A percentile compares a stretch with the other conserved stretches of the same genome.
Evolutionary conservation across 2,329 filamentous ascomycete species (phyloP).

Genomic region (Podosphaera xanthii): DNA sequence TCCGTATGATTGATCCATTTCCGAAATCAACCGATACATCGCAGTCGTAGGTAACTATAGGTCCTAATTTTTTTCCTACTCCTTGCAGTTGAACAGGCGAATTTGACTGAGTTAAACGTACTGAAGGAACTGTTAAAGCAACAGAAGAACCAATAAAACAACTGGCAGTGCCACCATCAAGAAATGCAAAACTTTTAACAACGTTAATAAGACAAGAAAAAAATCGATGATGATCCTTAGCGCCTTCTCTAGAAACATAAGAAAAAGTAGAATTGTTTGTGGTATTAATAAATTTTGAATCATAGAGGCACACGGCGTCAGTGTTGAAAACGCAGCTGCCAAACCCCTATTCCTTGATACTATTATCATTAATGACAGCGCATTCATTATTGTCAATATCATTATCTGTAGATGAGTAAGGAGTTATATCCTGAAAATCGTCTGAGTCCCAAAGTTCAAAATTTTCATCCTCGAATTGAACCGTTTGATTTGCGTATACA

Average conservation of each 20-base stretch:
- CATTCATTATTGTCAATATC: neutral
- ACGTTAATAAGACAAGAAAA: neutral
- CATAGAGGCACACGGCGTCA: neutral
- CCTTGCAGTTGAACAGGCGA: neutral
- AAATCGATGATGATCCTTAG: neutral
- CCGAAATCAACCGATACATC: neutral
- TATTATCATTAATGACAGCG: too few species aligned
- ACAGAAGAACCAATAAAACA: neutral
- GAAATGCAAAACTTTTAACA: neutral
- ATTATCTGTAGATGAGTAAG: neutral
- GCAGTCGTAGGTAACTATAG: neutral
- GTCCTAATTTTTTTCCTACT: neutral
- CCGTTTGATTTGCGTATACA: neutral
- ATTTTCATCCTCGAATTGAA: neutral
- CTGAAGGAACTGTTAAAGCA: neutral
- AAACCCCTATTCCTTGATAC: neutral
- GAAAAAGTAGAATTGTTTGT: neutral
- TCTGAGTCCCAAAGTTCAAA: neutral
- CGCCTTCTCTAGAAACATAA: neutral
- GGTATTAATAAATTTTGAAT: neutral
- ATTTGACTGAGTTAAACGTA: neutral
- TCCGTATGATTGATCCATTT: neutral
- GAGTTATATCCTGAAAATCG: neutral
- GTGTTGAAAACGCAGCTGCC: neutral
- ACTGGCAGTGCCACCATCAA: neutral